phyloP scores from a whole-genome alignment of 768 basidiomycete species.

The Strobilomyces dryophilus region DNA sequence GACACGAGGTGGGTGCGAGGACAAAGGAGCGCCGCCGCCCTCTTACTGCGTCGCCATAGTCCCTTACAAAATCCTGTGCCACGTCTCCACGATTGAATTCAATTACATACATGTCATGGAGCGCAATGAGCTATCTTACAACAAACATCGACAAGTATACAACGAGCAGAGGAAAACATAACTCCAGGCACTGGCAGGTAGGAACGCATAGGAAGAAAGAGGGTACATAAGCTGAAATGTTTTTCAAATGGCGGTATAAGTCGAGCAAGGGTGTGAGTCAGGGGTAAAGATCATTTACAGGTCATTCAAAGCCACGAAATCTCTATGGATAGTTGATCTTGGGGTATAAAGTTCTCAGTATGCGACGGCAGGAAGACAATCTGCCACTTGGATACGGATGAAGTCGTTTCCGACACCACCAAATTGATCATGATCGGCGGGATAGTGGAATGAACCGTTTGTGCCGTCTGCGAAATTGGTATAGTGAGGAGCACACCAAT shows the following conservation, averaged over 20 bases:
- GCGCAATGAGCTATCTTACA: neutral
- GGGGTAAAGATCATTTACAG: neutral
- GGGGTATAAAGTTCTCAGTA: slow-evolving; percentile 9
- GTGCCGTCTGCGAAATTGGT: slow-evolving; percentile 3
- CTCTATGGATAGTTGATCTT: slow-evolving; percentile 1
- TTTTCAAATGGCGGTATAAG: neutral
- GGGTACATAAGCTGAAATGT: neutral
- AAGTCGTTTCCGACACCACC: slow-evolving; percentile 11
- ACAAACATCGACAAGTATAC: neutral
- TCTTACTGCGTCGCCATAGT: no score
- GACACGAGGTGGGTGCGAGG: no score
- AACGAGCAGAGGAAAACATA: slow-evolving; percentile 1
- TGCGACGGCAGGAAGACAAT: slow-evolving; percentile 16
- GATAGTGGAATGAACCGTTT: slow-evolving; percentile 10
- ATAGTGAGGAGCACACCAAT: slow-evolving; percentile 26
- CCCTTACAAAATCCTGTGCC: no score
- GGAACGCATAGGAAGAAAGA: slow-evolving; percentile 2
- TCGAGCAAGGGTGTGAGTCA: neutral
- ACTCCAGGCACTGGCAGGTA: neutral
- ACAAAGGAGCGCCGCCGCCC: no score
- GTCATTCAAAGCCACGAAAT: neutral
- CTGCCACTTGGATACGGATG: slow-evolving; percentile 14
- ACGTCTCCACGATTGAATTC: no score
- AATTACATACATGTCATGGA: neutral
- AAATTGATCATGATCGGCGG: slow-evolving; percentile 1